These are phyloP conservation scores for Cyclocybe aegerita DNA, from an alignment of 768 basidiomycete species.

Conservation along the genomic window DNA sequence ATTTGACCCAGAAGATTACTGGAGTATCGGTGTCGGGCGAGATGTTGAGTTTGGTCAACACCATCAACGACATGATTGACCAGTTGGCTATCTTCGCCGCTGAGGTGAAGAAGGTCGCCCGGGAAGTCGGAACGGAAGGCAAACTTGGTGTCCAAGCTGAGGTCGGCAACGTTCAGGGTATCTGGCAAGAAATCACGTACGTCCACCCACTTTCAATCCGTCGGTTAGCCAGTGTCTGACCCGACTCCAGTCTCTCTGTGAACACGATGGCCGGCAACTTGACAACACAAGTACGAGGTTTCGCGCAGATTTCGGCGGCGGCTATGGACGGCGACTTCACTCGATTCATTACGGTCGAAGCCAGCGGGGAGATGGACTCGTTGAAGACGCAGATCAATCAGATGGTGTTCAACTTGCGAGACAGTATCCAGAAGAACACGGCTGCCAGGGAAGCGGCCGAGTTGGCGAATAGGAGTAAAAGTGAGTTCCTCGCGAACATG, in stretches of 20 bases:
- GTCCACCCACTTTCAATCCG: slow-evolving; percentile 27
- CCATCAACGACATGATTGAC: slow-evolving; percentile 87
- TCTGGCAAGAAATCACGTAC: slow-evolving; percentile 98
- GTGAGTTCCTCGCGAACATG: slow-evolving; percentile 99
- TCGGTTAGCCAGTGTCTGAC: background rate
- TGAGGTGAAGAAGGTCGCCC: slow-evolving; percentile 89
- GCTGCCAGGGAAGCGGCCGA: slow-evolving; percentile 97
- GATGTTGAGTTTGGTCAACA: slow-evolving; percentile 93
- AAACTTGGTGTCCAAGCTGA: slow-evolving; percentile 98
- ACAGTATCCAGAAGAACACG: slow-evolving; percentile 98
- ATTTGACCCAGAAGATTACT: slow-evolving; percentile 90
- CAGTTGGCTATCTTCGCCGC: slow-evolving; percentile 56
- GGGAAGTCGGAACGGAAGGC: slow-evolving; percentile 98
- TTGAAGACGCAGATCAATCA: slow-evolving; percentile 99
- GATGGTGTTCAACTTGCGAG: slow-evolving; percentile 97
- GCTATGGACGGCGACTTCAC: slow-evolving; percentile 99
- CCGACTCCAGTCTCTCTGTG: slow-evolving; percentile 71
- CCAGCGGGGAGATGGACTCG: slow-evolving; percentile 98
- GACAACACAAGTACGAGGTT: slow-evolving; percentile 98
- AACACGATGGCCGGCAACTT: slow-evolving; percentile 97
- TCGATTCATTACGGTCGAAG: slow-evolving; percentile 98
- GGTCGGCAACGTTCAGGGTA: slow-evolving; percentile 94
- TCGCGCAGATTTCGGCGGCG: slow-evolving; percentile 97
- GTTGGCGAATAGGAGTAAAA: slow-evolving; percentile 95
- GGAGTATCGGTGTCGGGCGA: slow-evolving; percentile 94